Evolutionary conservation across 2,329 filamentous ascomycete species (phyloP), one percentile per base, ranked within the genome.

Genomic region (Arthrinium puccinioides): DNA sequence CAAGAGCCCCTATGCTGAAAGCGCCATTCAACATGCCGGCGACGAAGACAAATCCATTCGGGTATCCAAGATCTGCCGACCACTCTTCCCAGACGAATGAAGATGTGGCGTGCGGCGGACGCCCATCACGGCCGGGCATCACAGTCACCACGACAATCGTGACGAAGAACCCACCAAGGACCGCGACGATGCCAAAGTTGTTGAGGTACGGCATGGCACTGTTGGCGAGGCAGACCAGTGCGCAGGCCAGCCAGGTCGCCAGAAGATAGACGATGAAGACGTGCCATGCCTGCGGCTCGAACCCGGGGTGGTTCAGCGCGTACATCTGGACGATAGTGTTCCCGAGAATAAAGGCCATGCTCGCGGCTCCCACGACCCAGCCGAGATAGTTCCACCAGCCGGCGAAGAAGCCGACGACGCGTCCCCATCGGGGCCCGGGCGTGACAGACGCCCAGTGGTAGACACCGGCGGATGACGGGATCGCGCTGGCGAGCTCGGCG

Each of bases 1-100:
- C 82, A 1, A 79, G 74, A 2, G 76, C 74, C 6, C 80, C 82
- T 9, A 85, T 74, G 30, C 75, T 73, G 52, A 76, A 86, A 4
- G 81, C 81, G 9, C 79, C 82, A 48, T 86, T 86, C n/a, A 44
- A 32, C 46, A 48, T 48, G 24, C 44, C 45, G 1, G 36, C 19
- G n/a, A 43, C 36, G 27, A 67, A 67, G 2, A 66, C 62, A 38
- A 67, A 63, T 0, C 62, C 63, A 21, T 63, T 45, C 67, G 58
- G 55, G 30, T 66, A 67, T 13, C 64, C 64, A 30, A 63, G 58
- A 23, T 56, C 45, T 16, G 60, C 57, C 9, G 47, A 46, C 63
- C 63, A 67, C 9, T 63, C 53, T 2, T 34, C 50, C 64, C 63
- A 67, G 6, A 67, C 63, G 41, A 63, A 63, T 0, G 52, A 43